phyloP scores from a whole-genome alignment of 345 rosid genomes.

The Syzygium aromaticum region DNA sequence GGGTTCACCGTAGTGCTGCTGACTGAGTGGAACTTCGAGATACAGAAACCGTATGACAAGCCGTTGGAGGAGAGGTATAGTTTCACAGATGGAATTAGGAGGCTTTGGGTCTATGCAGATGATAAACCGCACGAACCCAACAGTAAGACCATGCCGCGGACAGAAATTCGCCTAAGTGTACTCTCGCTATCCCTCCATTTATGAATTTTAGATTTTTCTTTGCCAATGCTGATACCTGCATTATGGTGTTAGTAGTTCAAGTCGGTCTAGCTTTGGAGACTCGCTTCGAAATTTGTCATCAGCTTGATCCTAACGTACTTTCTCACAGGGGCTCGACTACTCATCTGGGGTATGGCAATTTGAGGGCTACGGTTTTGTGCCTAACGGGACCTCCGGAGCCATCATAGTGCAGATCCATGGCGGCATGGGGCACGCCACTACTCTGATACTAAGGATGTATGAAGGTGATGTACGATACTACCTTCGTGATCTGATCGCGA shows the following conservation, averaged over 20 bases:
- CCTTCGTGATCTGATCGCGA: constrained; percentile 3
- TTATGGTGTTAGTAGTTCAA: not conserved
- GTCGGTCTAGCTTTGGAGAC: not conserved
- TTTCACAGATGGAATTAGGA: constrained; percentile 12
- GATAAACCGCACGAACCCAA: constrained; percentile 28
- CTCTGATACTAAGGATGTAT: constrained; percentile 21
- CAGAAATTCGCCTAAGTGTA: constrained; percentile 25
- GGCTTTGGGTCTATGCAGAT: constrained; percentile 26
- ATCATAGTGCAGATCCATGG: constrained; percentile 26
- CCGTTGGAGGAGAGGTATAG: constrained; percentile 21
- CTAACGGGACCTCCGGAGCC: constrained; percentile 31
- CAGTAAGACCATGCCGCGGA: constrained; percentile 29
- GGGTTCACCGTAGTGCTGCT: constrained; percentile 17
- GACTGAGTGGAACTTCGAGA: constrained; percentile 10
- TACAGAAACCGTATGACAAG: constrained; percentile 25
- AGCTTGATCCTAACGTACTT: not conserved
- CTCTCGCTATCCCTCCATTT: no score
- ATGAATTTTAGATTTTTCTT: not conserved
- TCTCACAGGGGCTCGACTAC: constrained; percentile 21
- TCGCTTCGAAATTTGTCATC: not conserved
- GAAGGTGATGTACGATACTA: constrained; percentile 24
- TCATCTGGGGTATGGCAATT: constrained; percentile 36
- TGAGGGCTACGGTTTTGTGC: constrained; percentile 31
- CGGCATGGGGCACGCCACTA: constrained; percentile 11
- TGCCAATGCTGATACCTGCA: not conserved